A percentile compares a stretch with the other conserved stretches of the same genome.
Evolutionary conservation across 768 basidiomycete genomes (phyloP).

Genomic region (Xerocomellus chrysenteron): DNA sequence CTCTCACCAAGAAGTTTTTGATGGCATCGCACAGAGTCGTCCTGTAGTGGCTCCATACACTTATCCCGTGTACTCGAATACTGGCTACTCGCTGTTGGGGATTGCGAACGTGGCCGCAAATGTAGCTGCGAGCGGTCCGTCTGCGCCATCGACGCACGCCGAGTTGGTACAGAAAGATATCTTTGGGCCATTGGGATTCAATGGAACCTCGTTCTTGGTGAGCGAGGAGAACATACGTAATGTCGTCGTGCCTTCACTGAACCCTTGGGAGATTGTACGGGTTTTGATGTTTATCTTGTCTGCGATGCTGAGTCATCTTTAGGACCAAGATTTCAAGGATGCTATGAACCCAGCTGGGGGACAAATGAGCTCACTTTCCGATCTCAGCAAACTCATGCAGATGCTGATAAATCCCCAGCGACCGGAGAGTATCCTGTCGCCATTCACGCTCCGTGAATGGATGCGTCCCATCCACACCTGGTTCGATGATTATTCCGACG

Average conservation of each 20-base stretch:
- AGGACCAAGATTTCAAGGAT: slow-evolving; percentile 43
- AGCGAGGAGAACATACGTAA: slow-evolving; percentile 36
- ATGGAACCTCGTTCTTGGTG: slow-evolving; percentile 41
- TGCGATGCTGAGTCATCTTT: neutral
- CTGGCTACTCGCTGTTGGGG: slow-evolving; percentile 37
- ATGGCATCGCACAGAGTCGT: slow-evolving; percentile 37
- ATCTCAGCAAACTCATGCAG: slow-evolving; percentile 44
- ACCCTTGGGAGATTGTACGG: slow-evolving; percentile 38
- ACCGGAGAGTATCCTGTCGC: slow-evolving; percentile 35
- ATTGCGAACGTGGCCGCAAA: slow-evolving; percentile 38
- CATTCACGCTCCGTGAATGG: slow-evolving; percentile 41
- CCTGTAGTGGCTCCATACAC: slow-evolving; percentile 44
- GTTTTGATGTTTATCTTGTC: neutral
- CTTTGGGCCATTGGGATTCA: slow-evolving; percentile 47
- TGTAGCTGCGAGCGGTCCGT: slow-evolving; percentile 8
- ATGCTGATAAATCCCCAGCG: slow-evolving; percentile 43
- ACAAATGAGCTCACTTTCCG: slow-evolving; percentile 50
- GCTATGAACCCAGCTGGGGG: slow-evolving; percentile 46
- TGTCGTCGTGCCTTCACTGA: slow-evolving; percentile 41
- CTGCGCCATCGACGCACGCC: slow-evolving; percentile 35
- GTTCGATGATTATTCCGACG: slow-evolving; percentile 38
- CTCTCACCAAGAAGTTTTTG: slow-evolving; percentile 31
- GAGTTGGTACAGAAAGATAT: slow-evolving; percentile 48
- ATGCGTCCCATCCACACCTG: slow-evolving; percentile 40
- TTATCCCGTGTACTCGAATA: slow-evolving; percentile 44